Percentiles rank a stretch among this genome's conserved stretches.
Conservation (phyloP, 2,329 filamentous ascomycete genomes). For the Trichoderma oligosporum region DNA sequence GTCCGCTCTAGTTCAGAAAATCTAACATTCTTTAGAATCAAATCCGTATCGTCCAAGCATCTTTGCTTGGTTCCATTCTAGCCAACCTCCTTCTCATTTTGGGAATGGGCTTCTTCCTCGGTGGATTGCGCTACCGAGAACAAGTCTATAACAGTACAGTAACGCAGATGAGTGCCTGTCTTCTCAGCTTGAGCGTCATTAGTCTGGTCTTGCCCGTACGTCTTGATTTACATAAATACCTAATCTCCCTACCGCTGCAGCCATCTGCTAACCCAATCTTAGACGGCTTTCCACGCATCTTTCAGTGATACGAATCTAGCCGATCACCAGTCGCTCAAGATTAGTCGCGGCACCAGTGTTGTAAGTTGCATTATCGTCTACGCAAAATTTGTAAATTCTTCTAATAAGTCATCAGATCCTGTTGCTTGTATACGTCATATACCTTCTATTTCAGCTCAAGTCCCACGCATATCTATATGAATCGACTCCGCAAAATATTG, state of each 20-base stretch:
- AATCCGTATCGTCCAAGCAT: constrained; percentile 89
- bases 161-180: constrained; percentile 92
- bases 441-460: constrained; percentile 86
- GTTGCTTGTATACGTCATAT: constrained; percentile 75
- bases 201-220: constrained; percentile 77
- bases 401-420: constrained; percentile 51
- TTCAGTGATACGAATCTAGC: constrained; percentile 62
- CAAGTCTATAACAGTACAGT: constrained; percentile 95
- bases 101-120: constrained; percentile 86
- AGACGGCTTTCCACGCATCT: constrained; percentile 85
- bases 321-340: constrained; percentile 69
- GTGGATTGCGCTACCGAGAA: constrained; percentile 81
- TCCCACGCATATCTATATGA: constrained; percentile 90
- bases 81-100: constrained; percentile 84
- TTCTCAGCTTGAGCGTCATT: constrained; percentile 85
- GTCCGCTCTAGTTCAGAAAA: too few species aligned
- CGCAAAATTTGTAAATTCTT: neutral
- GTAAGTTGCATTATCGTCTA: constrained; percentile 43
- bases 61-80: constrained; percentile 82
- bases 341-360: constrained; percentile 86
- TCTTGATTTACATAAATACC: constrained; percentile 10
- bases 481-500: constrained; percentile 86
- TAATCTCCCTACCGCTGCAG: constrained; percentile 38
- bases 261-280: constrained; percentile 36
- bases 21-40: constrained; percentile 53